Evolutionary conservation across 306 rosid genomes (phyloP).

Genomic region (Cajanus cajan): DNA sequence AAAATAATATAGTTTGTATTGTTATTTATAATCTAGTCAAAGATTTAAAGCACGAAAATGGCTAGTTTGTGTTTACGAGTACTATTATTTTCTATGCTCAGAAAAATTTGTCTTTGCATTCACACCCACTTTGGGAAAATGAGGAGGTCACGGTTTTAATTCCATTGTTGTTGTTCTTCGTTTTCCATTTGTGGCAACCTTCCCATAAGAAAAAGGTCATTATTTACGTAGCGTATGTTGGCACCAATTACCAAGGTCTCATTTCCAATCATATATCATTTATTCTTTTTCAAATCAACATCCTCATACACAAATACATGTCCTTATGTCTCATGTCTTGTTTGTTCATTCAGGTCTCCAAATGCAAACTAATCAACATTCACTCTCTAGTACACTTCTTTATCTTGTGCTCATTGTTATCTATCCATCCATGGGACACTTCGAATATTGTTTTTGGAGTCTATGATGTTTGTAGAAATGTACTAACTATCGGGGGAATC

Average conservation of each 20-base stretch:
- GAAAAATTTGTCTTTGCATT: constrained; percentile 27
- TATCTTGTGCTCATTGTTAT: neutral
- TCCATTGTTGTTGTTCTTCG: constrained; percentile 28
- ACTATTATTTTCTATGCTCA: constrained; percentile 37
- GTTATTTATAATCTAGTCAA: neutral
- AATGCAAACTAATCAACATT: constrained; percentile 60
- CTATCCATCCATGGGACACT: neutral
- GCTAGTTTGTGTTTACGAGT: constrained; percentile 46
- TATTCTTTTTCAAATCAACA: neutral
- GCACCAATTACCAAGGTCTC: constrained; percentile 83
- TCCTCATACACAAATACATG: neutral
- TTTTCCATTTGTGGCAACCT: constrained; percentile 53
- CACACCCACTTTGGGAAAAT: neutral
- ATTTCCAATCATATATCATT: too few relatives aligned
- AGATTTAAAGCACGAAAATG: constrained; percentile 35
- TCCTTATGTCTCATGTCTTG: neutral
- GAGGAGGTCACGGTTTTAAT: neutral
- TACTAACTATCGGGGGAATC: too few relatives aligned
- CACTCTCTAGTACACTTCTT: constrained; percentile 58
- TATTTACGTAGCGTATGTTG: constrained; percentile 79
- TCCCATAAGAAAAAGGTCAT: constrained; percentile 77
- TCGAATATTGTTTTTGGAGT: neutral
- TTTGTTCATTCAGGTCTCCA: constrained; percentile 67
- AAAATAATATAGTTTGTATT: too few relatives aligned
- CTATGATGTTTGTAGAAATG: constrained; percentile 35